Evolutionary conservation across 1,139 yeast genomes (phyloP), one percentile per base, ranked within the genome.

Genomic region (Taiozyma sp.): DNA sequence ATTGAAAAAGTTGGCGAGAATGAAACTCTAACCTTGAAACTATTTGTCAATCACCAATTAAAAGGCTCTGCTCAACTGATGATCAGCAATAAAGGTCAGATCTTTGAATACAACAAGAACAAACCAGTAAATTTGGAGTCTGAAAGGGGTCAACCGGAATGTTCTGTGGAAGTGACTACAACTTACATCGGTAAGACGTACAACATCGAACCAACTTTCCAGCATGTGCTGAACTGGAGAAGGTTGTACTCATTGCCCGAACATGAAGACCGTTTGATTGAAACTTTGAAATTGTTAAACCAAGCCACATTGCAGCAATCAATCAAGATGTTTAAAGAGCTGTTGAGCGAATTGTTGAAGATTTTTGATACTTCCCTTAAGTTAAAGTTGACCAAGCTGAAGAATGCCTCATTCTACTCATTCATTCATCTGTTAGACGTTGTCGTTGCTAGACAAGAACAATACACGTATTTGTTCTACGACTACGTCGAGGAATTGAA

Each of bases 101-200:
- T 76, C 13, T 55, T 71, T 32, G 73, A 75, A 54, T 66, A 68
- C 32, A 57, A 60, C 43, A 65, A 65, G 49, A 64, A 62, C 45
- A 71, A 70, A 48, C 51, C 71, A 44, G 49, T 61, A 28, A 48
- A 43, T 9, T 58, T 60, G 51, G 13, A 57, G 60, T 13, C 60
- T 65, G 53, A 53, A 14, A 60, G 56, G 28, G 57, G 62, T 46
- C 56, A 67, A 29, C 70, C 76, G 22, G 70, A 77, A 59, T 87
- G 83, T 8, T 70, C 75, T 43, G 70, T 85, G 50, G 87, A 84
- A 57, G 61, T 87, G 23, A 72, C 79, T 39, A 74, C 89, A 1
- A 84, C 80, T 52, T 88, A 87, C 64, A 81, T 84, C 53, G 96
- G 97, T 30, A 84, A 80, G 58, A 69, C 74, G 16, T 86, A 73